Percentiles rank a stretch among this genome's conserved stretches.
phyloP scores from a whole-genome alignment of 1,284 basidiomycete species.

The Tilletiaria anomala region DNA sequence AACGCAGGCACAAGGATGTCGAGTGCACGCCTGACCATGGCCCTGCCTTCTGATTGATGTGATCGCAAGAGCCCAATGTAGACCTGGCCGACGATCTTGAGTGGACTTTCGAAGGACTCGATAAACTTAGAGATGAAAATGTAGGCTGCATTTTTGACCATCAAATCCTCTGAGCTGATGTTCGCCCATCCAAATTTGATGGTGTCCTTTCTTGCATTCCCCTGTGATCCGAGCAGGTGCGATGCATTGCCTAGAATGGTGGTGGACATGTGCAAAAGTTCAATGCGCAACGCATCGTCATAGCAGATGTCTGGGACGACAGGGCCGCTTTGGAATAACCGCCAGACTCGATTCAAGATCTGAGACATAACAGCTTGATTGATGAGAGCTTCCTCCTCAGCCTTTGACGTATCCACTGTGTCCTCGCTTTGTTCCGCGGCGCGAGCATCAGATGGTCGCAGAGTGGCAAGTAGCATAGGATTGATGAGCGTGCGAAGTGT shows the following conservation, averaged over 20 bases:
- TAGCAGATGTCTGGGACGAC: conserved; percentile 43
- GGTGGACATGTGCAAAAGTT: conserved; percentile 78
- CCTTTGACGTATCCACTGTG: conserved; percentile 5
- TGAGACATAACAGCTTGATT: conserved; percentile 56
- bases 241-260: conserved; percentile 74
- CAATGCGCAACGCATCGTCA: conserved; percentile 73
- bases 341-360: conserved; percentile 66
- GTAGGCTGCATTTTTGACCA: conserved; percentile 88
- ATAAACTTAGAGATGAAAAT: conserved; percentile 90
- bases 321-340: conserved; percentile 52
- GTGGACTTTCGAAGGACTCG: conserved; percentile 72
- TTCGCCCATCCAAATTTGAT: conserved; percentile 91
- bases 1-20: conserved; percentile 83
- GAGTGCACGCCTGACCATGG: conserved; percentile 70
- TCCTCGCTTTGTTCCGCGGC: conserved; percentile 2
- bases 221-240: conserved; percentile 49
- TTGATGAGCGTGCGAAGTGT: conserved; percentile 78
- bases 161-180: conserved; percentile 64
- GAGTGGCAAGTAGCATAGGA: conserved; percentile 65
- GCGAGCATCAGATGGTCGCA: too few species aligned
- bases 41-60: conserved; percentile 58
- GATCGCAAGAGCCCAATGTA: conserved; percentile 84
- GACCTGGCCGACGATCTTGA: conserved; percentile 84
- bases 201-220: conserved; percentile 75
- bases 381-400: conserved; percentile 47